phyloP scores from a whole-genome alignment of 2,329 filamentous ascomycete genomes.

The Elsinoe batatas region DNA sequence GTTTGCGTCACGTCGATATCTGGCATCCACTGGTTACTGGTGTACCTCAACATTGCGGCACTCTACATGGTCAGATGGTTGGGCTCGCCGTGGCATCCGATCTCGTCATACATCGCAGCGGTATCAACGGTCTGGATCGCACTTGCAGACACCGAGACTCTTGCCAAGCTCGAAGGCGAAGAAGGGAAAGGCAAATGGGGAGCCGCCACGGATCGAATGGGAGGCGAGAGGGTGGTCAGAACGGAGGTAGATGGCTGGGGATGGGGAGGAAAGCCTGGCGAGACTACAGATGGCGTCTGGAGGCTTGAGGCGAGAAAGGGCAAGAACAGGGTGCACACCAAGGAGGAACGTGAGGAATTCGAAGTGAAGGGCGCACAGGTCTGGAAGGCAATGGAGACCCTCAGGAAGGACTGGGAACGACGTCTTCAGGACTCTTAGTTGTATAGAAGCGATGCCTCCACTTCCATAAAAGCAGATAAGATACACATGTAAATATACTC shows the following conservation, averaged over 20 bases:
- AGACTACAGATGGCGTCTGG: constrained; percentile 31
- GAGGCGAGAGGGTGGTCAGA: constrained; percentile 54
- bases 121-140: constrained; percentile 68
- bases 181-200: constrained; percentile 72
- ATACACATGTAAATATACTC: background rate
- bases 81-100: constrained; percentile 81
- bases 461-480: background rate
- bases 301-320: constrained; percentile 30
- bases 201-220: constrained; percentile 52
- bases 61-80: constrained; percentile 65
- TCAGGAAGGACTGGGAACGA: constrained; percentile 30
- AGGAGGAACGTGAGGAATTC: constrained; percentile 59
- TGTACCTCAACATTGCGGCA: constrained; percentile 55
- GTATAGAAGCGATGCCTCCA: no score
- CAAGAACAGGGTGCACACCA: constrained; percentile 42
- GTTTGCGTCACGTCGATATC: constrained; percentile 76
- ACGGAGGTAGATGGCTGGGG: constrained; percentile 88
- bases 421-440: constrained; percentile 21
- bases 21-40: constrained; percentile 59
- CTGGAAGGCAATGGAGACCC: constrained; percentile 30
- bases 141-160: constrained; percentile 53
- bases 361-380: constrained; percentile 53
- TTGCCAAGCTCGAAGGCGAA: constrained; percentile 45
- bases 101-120: constrained; percentile 67
- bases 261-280: constrained; percentile 46